Percentiles rank a stretch among this genome's conserved stretches.
phyloP scores from a whole-genome alignment of 352 stramenopile species.

The Blastocystis sp. region DNA sequence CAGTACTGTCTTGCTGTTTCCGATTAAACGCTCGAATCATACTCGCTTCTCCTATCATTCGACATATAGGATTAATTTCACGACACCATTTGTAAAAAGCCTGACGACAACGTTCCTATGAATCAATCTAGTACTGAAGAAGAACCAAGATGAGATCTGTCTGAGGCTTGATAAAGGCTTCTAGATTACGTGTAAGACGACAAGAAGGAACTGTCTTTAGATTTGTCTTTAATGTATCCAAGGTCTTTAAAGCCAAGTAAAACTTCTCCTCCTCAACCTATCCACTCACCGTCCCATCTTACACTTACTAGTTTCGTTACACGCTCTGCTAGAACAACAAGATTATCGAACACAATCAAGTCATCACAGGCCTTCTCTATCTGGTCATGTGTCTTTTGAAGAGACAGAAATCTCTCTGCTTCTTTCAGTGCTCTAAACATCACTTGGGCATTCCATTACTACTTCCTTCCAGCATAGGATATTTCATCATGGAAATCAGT shows the following conservation, averaged over 20 bases:
- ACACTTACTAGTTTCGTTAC: conserved; percentile 15
- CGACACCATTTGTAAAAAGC: conserved; percentile 47
- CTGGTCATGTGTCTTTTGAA: conserved; percentile 38
- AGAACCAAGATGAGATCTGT: conserved; percentile 33
- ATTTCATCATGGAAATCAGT: conserved; percentile 50
- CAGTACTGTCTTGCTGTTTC: not conserved
- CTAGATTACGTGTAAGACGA: conserved; percentile 19
- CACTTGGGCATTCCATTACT: not conserved
- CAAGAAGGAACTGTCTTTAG: conserved; percentile 36
- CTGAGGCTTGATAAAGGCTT: conserved; percentile 66
- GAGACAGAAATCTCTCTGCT: conserved; percentile 22
- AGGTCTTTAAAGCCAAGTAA: conserved; percentile 57
- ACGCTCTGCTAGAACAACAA: conserved; percentile 15
- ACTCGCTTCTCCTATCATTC: conserved; percentile 45
- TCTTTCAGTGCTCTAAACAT: not conserved
- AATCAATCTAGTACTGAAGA: not conserved
- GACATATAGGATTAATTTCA: conserved; percentile 20
- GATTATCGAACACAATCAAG: conserved; percentile 56
- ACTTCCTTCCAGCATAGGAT: conserved; percentile 19
- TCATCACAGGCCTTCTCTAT: conserved; percentile 55
- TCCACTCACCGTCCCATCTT: not conserved
- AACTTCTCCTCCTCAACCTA: conserved; percentile 63
- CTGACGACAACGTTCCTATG: not conserved
- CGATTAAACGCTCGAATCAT: conserved; percentile 63
- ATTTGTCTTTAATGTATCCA: conserved; percentile 54